These are phyloP conservation scores for Schoenoplectus triqueter DNA, from an alignment of 202 grass and related monocot species.

Conservation along the genomic window DNA sequence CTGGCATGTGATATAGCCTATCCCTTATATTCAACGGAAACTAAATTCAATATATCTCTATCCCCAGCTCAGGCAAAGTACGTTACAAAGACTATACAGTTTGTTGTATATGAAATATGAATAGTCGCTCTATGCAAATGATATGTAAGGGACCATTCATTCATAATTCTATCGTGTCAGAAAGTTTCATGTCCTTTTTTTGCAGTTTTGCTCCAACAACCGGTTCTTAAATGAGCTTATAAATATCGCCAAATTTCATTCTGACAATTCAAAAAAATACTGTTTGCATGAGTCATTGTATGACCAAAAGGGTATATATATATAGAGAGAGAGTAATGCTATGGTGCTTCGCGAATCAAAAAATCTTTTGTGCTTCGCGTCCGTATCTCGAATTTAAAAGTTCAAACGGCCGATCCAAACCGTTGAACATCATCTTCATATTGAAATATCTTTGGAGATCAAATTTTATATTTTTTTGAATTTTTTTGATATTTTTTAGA, in stretches of 20 bases:
- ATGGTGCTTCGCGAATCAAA: too few relatives aligned
- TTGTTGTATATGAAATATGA: neutral
- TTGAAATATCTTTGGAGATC: too few relatives aligned
- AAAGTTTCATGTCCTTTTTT: slow-evolving; percentile 18
- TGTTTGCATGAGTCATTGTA: neutral
- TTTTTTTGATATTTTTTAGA: too few relatives aligned
- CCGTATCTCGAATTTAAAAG: too few relatives aligned
- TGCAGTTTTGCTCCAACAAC: neutral
- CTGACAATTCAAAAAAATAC: neutral
- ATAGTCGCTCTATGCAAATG: slow-evolving; percentile 6
- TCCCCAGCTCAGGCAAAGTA: neutral
- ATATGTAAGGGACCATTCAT: slow-evolving; percentile 28
- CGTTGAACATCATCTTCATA: too few relatives aligned
- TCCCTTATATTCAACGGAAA: neutral
- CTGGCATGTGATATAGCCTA: neutral
- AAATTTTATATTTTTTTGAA: too few relatives aligned
- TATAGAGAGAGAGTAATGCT: neutral
- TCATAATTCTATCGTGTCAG: slow-evolving; percentile 27
- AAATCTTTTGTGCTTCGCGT: too few relatives aligned
- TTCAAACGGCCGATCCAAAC: too few relatives aligned
- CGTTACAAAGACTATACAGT: neutral
- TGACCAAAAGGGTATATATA: neutral
- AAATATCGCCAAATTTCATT: slow-evolving; percentile 22
- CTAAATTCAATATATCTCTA: neutral
- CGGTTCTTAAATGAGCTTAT: neutral